Conservation (phyloP, 2,329 filamentous ascomycete genomes). For the Aspergillus sp. region DNA sequence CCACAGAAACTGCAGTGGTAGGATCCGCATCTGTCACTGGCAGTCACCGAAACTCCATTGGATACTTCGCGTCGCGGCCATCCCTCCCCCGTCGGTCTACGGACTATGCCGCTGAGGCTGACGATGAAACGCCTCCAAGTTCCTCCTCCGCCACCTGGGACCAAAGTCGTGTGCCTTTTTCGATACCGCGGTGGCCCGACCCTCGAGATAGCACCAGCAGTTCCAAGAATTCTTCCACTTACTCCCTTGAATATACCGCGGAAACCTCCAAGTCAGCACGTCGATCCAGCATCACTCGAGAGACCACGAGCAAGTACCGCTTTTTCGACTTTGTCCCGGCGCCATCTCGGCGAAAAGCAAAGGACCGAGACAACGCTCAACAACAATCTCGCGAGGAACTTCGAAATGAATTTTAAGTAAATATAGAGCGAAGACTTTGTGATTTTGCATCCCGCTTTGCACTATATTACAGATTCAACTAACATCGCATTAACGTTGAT, state of each 20-base stretch:
- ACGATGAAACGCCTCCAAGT: conserved; percentile 48
- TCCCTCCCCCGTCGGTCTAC: conserved; percentile 40
- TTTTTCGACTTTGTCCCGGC: conserved; percentile 47
- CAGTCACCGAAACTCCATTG: conserved; percentile 42
- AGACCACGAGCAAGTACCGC: conserved; percentile 42
- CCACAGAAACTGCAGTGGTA: conserved; percentile 31
- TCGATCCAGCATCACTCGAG: conserved; percentile 39
- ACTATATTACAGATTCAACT: background rate
- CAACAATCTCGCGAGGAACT: conserved; percentile 35
- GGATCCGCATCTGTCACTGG: conserved; percentile 29
- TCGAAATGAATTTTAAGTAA: conserved; percentile 27
- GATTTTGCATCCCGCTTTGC: background rate
- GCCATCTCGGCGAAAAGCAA: conserved; percentile 41
- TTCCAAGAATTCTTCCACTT: conserved; percentile 49
- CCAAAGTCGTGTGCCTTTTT: conserved; percentile 40
- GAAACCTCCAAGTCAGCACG: conserved; percentile 36
- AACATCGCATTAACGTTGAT: background rate
- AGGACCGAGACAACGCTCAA: conserved; percentile 38
- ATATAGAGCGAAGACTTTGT: conserved; percentile 7
- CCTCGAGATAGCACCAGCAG: conserved; percentile 43
- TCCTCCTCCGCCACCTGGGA: conserved; percentile 47
- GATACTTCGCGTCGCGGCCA: conserved; percentile 40
- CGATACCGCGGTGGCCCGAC: conserved; percentile 41
- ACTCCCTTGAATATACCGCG: conserved; percentile 40
- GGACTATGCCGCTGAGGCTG: conserved; percentile 35